These are phyloP conservation scores for Aurinia saxatilis DNA, from an alignment of 345 rosid species.

Conservation along the genomic window DNA sequence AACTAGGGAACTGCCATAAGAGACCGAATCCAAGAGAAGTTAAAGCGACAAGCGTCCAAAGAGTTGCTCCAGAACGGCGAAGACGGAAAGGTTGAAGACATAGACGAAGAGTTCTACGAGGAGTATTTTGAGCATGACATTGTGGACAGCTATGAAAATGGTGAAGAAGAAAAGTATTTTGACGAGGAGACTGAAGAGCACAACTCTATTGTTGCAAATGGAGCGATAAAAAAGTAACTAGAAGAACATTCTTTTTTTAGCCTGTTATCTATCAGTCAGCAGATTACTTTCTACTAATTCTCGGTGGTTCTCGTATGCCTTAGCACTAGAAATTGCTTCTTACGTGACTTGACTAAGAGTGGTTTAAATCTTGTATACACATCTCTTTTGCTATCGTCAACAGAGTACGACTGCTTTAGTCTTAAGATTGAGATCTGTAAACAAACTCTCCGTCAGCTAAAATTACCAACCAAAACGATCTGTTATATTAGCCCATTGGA, in stretches of 20 bases:
- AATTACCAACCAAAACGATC: too few species aligned
- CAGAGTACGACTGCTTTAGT: too few species aligned
- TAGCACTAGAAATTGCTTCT: background rate
- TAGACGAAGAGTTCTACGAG: constrained; percentile 33
- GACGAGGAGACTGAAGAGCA: constrained; percentile 6
- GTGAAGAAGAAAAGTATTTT: constrained; percentile 2
- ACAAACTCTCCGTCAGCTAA: too few species aligned
- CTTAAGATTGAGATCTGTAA: too few species aligned
- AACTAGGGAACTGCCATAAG: constrained; percentile 49
- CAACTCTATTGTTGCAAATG: background rate
- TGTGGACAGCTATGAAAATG: constrained; percentile 29
- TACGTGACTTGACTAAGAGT: background rate
- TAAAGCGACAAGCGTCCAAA: constrained; percentile 36
- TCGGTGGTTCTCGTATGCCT: background rate
- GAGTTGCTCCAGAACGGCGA: constrained; percentile 24
- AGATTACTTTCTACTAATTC: background rate
- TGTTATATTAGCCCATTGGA: too few species aligned
- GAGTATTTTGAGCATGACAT: constrained; percentile 37
- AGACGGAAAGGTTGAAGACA: constrained; percentile 15
- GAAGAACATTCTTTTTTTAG: background rate
- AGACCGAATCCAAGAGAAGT: constrained; percentile 48
- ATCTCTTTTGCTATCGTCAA: too few species aligned
- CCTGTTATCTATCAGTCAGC: background rate
- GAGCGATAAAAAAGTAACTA: background rate
- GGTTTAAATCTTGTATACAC: background rate